Percentiles rank a stretch among this genome's conserved stretches.
Evolutionary conservation across 495 filamentous ascomycete genomes (phyloP).

Genomic region (Lepraria neglecta): DNA sequence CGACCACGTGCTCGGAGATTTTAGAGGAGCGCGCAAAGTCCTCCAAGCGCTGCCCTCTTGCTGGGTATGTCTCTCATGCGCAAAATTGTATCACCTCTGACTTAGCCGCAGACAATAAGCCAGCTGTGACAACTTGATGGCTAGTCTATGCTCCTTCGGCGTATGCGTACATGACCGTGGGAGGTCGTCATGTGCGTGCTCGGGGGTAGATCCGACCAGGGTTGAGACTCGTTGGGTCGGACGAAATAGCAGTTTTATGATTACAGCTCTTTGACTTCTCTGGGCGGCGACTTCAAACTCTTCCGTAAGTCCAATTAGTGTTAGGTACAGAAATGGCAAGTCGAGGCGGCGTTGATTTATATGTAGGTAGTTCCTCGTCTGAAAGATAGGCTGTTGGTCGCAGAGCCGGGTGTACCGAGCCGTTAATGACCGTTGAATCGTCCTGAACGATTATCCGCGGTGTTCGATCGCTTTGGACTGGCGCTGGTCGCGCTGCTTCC

Average conservation of each 20-base stretch:
- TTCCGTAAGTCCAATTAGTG: slow-evolving; percentile 23
- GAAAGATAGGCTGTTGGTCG: slow-evolving; percentile 18
- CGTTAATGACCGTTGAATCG: slow-evolving; percentile 14
- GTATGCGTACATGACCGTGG: background rate
- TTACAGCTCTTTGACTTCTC: slow-evolving; percentile 1
- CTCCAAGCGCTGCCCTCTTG: slow-evolving; percentile 15
- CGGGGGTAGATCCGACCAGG: background rate
- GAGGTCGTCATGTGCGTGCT: background rate
- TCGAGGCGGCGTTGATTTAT: background rate
- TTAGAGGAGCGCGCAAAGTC: slow-evolving; percentile 12
- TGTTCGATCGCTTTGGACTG: background rate
- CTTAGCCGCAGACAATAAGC: slow-evolving; percentile 2
- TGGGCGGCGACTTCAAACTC: background rate
- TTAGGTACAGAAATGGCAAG: slow-evolving; percentile 13
- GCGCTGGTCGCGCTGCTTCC: background rate
- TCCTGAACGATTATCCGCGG: slow-evolving; percentile 1
- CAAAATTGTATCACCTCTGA: background rate
- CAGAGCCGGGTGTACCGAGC: slow-evolving; percentile 20
- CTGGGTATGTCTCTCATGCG: slow-evolving; percentile 14
- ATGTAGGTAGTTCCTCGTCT: background rate
- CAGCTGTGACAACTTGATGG: background rate
- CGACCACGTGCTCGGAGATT: slow-evolving; percentile 19
- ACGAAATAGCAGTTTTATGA: background rate
- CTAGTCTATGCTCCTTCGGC: background rate
- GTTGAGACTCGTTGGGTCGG: background rate